Conservation (phyloP, 768 basidiomycete genomes). For the Hypholoma fasciculare region DNA sequence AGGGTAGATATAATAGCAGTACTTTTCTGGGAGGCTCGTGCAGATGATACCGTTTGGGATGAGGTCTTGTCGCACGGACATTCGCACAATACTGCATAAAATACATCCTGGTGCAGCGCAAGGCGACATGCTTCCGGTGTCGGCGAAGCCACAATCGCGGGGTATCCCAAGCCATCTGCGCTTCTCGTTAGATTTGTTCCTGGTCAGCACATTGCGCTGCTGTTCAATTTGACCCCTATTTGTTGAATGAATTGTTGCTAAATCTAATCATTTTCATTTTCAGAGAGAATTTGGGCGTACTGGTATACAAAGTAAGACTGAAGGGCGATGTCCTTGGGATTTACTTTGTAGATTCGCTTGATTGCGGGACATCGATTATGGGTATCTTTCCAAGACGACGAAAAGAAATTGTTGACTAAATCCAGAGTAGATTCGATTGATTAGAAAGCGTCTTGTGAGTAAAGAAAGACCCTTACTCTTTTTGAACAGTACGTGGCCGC, state of each 20-base stretch:
- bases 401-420: conserved; percentile 9
- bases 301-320: not conserved
- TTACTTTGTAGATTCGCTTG: conserved; percentile 12
- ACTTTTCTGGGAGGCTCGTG: not conserved
- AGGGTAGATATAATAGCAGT: not conserved
- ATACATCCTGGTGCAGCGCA: not conserved
- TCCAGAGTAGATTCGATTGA: not conserved
- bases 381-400: conserved; percentile 6
- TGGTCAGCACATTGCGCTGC: not conserved
- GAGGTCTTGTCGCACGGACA: not conserved
- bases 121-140: not conserved
- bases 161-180: not conserved
- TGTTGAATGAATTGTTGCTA: not conserved
- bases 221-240: not conserved
- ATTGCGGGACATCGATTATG: conserved; percentile 5
- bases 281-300: not conserved
- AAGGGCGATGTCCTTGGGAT: not conserved
- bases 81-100: not conserved
- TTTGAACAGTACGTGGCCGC: conserved; percentile 24
- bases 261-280: too few species aligned
- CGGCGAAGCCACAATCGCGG: not conserved
- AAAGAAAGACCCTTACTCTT: conserved; percentile 7
- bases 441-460: too few species aligned
- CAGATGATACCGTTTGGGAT: not conserved
- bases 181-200: not conserved